These are phyloP conservation scores for Pichia thaimueangensis DNA, from an alignment of 805 yeast species.

Conservation along the genomic window DNA sequence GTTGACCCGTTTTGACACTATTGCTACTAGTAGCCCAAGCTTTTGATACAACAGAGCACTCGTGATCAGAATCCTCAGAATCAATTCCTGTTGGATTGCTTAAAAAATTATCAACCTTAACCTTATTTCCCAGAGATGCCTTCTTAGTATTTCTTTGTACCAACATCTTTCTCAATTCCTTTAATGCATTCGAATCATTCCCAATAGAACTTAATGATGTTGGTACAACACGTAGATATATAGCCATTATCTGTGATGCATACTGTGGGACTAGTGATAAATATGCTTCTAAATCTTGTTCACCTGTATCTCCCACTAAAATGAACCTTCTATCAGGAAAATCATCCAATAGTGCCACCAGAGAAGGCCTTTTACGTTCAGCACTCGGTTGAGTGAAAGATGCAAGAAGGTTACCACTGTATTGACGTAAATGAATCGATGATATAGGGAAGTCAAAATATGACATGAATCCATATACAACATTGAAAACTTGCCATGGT, in stretches of 20 bases:
- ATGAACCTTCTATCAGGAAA: slow-evolving; percentile 75
- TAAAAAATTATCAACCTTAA: slow-evolving; percentile 1
- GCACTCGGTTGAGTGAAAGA: slow-evolving; percentile 84
- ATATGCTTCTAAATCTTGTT: slow-evolving; percentile 90
- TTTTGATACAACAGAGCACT: background rate
- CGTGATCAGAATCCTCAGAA: slow-evolving; percentile 10
- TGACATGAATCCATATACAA: slow-evolving; percentile 51
- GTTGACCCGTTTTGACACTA: background rate
- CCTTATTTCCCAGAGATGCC: background rate
- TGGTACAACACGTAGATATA: slow-evolving; percentile 73
- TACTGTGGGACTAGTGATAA: slow-evolving; percentile 53
- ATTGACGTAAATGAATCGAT: slow-evolving; percentile 81
- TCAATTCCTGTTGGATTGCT: slow-evolving; percentile 13
- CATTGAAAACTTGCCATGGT: slow-evolving; percentile 81
- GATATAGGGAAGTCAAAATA: slow-evolving; percentile 63
- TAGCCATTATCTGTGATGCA: slow-evolving; percentile 64
- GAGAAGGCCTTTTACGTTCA: slow-evolving; percentile 65
- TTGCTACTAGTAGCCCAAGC: background rate
- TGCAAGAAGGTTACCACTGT: slow-evolving; percentile 73
- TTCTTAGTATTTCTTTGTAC: slow-evolving; percentile 6
- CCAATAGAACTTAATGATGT: slow-evolving; percentile 54
- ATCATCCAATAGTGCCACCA: slow-evolving; percentile 58
- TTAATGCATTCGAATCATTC: slow-evolving; percentile 31
- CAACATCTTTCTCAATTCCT: slow-evolving; percentile 19
- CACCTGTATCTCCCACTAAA: slow-evolving; percentile 93